Conservation (phyloP, 2,329 filamentous ascomycete species). For the Aphanocladium album region DNA sequence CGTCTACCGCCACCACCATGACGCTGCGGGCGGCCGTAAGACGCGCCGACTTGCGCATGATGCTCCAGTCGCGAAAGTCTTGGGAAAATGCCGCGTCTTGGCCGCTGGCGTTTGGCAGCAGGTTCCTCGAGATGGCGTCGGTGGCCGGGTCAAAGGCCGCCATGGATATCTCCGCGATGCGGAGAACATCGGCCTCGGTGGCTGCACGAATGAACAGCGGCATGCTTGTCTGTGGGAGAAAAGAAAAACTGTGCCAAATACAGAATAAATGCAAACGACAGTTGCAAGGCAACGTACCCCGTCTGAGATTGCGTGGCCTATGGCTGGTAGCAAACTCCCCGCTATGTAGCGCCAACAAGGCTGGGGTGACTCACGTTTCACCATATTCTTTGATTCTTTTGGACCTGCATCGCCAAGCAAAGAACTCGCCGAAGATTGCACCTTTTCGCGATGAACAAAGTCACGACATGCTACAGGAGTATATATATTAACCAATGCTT, state of each 20-base stretch:
- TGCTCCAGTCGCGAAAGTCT: constrained; percentile 9
- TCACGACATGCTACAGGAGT: too few species aligned
- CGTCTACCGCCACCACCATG: constrained; percentile 13
- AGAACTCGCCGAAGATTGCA: too few species aligned
- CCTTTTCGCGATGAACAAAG: too few species aligned
- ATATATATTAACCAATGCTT: background rate
- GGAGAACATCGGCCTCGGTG: constrained; percentile 13
- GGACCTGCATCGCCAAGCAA: too few species aligned
- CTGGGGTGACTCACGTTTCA: too few species aligned
- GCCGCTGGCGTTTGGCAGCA: constrained; percentile 10
- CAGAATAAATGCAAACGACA: too few species aligned
- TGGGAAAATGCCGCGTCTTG: background rate
- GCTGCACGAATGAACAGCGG: constrained; percentile 14
- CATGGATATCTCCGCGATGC: constrained; percentile 14
- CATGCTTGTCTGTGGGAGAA: constrained; percentile 10
- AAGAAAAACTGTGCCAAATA: background rate
- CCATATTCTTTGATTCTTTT: too few species aligned
- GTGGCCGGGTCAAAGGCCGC: constrained; percentile 15
- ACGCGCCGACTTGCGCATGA: constrained; percentile 11
- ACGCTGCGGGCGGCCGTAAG: constrained; percentile 1
- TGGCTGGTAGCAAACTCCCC: too few species aligned
- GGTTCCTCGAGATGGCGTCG: constrained; percentile 15
- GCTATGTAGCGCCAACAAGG: too few species aligned
- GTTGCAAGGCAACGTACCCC: too few species aligned
- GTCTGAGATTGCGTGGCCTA: too few species aligned